Evolutionary conservation across 208 protist genomes (phyloP).

Genomic region (Crithidia acanthocephali): DNA sequence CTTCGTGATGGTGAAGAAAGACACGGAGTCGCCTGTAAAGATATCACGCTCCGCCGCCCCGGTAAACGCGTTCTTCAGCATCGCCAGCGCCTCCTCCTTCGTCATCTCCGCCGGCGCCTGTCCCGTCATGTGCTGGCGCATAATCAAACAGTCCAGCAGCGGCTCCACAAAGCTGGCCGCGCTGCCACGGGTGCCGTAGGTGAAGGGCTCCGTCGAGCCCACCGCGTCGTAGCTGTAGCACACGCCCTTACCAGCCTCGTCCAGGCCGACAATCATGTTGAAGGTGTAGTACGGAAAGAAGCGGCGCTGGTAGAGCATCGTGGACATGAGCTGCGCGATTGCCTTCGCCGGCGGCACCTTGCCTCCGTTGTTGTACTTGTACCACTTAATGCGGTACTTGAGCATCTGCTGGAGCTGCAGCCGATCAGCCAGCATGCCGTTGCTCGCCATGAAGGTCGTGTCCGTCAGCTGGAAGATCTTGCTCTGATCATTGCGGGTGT

Average conservation of each 20-base stretch:
- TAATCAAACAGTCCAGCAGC: constrained; percentile 97
- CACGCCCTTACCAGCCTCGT: constrained; percentile 94
- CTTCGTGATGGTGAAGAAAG: constrained; percentile 94
- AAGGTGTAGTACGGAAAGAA: constrained; percentile 99
- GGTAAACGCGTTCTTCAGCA: constrained; percentile 97
- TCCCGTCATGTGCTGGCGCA: constrained; percentile 75
- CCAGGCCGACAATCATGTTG: constrained; percentile 98
- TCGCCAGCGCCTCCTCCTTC: constrained; percentile 82
- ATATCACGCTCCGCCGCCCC: constrained; percentile 98
- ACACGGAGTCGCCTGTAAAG: constrained; percentile 96
- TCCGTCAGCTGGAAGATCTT: constrained; percentile 97
- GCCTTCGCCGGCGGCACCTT: constrained; percentile 92
- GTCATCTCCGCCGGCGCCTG: constrained; percentile 70
- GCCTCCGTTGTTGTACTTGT: constrained; percentile 95
- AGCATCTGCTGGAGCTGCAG: constrained; percentile 97
- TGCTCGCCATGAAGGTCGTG: constrained; percentile 92
- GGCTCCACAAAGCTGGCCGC: constrained; percentile 96
- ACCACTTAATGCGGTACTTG: constrained; percentile 92
- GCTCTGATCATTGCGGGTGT: constrained; percentile 90
- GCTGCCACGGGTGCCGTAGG: constrained; percentile 93
- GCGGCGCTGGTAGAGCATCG: constrained; percentile 97
- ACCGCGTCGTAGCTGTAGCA: constrained; percentile 99
- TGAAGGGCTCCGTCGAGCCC: constrained; percentile 95
- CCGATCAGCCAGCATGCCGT: constrained; percentile 98
- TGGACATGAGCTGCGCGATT: constrained; percentile 97